Evolutionary conservation across 176 grass and related monocot species (phyloP).

Genomic region (Musa troglodytarum): DNA sequence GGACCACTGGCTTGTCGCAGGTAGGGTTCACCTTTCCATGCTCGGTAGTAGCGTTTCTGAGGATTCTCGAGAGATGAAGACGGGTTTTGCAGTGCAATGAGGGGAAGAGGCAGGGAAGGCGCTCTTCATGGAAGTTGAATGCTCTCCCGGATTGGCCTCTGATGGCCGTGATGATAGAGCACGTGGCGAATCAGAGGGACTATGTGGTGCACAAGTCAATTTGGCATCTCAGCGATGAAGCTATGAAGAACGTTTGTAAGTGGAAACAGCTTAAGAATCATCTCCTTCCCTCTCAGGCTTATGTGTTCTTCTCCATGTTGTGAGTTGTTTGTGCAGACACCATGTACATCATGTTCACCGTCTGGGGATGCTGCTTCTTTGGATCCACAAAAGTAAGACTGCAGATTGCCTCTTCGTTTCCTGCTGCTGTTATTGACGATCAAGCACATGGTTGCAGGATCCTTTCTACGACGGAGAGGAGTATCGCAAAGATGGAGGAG

Average conservation of each 20-base stretch:
- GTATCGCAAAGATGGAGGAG: constrained; percentile 60
- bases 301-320: not conserved
- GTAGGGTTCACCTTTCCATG: not conserved
- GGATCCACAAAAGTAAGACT: constrained; percentile 66
- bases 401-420: not conserved
- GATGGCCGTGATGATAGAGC: constrained; percentile 78
- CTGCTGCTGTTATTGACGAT: not conserved
- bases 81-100: constrained; percentile 4
- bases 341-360: constrained; percentile 86
- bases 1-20: constrained; percentile 4
- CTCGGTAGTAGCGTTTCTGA: not conserved
- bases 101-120: constrained; percentile 16
- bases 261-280: not conserved
- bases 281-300: not conserved
- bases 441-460: constrained; percentile 25
- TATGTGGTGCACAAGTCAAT: constrained; percentile 78
- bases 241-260: constrained; percentile 80
- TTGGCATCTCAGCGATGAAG: constrained; percentile 71
- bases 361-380: constrained; percentile 79
- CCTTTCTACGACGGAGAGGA: constrained; percentile 78
- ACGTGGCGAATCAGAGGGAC: constrained; percentile 51
- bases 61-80: not conserved
- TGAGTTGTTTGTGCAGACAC: constrained; percentile 32
- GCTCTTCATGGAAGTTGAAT: constrained; percentile 30
- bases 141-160: constrained; percentile 73